Evolutionary conservation across 1,139 yeast species (phyloP), one percentile per base, ranked within the genome.

Genomic region (Pichia kudriavzevii): DNA sequence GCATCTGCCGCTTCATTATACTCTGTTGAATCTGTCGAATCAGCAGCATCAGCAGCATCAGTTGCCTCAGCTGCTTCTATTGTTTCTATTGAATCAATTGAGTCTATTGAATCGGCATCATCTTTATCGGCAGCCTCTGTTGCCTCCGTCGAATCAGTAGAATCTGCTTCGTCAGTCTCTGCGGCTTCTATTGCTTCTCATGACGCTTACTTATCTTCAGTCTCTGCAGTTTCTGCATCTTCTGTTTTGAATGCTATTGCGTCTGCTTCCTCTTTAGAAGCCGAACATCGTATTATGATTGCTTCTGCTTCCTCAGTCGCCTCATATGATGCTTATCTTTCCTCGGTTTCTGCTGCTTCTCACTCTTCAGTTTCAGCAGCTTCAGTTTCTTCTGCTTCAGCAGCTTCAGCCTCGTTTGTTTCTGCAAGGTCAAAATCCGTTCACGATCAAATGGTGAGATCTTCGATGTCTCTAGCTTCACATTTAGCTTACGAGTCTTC

Each of bases 351-450:
- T 8, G 41, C 47, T 18, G 46, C 43, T 15, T 47, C 53, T 11
- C 50, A 49, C 16, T 48, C 50, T 17, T 46, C 52, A 13, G 48
- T 45, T 15, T 48, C 38, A 2, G 34, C 28, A n/a, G 48, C 46
- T 17, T 53, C 56, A 20, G 50, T 53, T 22, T 48, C 54, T 9
- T 48, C 49, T 13, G 47, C 45, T 16, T 46, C 45, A 2, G 30
- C 39, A 20, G 41, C 39, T 13, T 49, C 34, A 10, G 30, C 41
- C 7, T 39, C 47, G 10, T 37, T 30, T 22, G 18, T 39, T 9
- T 45, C 50, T 7, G 41, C 46, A 13, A 45, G 46, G 7, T 37
- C 47, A 13, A 44, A 43, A 12, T 44, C 51, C 11, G 49, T 51
- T 12, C 47, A n/a, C n/a, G n/a, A n/a, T n/a, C n/a, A n/a, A n/a